phyloP scores from a whole-genome alignment of 2,329 filamentous ascomycete genomes.

The Penicillium hordei region DNA sequence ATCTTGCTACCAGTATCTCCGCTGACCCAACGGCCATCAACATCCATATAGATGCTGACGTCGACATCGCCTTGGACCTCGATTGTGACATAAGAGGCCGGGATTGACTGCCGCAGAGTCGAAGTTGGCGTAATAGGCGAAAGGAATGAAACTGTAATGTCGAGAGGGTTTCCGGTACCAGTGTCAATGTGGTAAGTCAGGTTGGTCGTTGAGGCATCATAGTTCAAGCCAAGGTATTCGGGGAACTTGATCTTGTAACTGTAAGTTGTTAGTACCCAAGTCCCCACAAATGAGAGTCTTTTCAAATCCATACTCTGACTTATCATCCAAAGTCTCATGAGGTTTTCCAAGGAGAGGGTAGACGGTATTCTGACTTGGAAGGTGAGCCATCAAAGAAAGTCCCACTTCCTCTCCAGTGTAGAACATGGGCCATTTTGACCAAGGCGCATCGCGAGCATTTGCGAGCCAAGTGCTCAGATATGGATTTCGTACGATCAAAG shows the following conservation, averaged over 20 bases:
- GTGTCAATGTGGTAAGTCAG: constrained; percentile 62
- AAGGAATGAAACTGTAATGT: constrained; percentile 64
- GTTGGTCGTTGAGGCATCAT: constrained; percentile 70
- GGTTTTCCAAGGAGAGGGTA: constrained; percentile 66
- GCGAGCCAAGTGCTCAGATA: constrained; percentile 75
- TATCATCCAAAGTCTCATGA: constrained; percentile 58
- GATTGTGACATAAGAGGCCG: constrained; percentile 76
- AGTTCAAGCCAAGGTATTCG: constrained; percentile 60
- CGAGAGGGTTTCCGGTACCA: constrained; percentile 42
- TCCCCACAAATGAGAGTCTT: neutral
- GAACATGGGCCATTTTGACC: constrained; percentile 85
- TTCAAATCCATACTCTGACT: constrained; percentile 39
- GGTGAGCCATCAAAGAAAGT: constrained; percentile 61
- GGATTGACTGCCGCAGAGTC: constrained; percentile 75
- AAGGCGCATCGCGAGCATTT: constrained; percentile 72
- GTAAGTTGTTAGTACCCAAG: constrained; percentile 5
- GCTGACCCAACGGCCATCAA: constrained; percentile 80
- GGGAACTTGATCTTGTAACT: constrained; percentile 61
- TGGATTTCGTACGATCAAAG: constrained; percentile 72
- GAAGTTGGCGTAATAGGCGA: constrained; percentile 80
- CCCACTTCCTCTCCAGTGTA: constrained; percentile 71
- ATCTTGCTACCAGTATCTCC: constrained; percentile 69
- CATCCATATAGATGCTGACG: constrained; percentile 63
- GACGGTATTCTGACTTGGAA: constrained; percentile 59
- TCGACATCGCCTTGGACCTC: constrained; percentile 66